Evolutionary conservation across 352 stramenopile genomes (phyloP).

Genomic region (Globisporangium heterothallicum): DNA sequence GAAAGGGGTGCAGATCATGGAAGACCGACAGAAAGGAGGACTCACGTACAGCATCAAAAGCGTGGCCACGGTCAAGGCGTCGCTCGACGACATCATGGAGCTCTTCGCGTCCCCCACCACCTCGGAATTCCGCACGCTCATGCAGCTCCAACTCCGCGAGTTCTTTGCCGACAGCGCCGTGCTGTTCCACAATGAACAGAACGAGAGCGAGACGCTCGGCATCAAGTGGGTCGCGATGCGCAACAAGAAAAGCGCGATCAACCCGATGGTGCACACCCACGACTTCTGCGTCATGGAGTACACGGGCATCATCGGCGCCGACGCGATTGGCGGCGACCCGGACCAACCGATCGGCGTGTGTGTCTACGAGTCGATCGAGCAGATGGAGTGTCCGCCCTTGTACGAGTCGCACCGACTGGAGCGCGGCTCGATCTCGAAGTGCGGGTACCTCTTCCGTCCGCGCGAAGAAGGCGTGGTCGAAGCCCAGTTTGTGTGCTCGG

Average conservation of each 20-base stretch:
- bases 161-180: slow-evolving; percentile 66
- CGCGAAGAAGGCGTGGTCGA: slow-evolving; percentile 59
- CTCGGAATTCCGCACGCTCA: slow-evolving; percentile 56
- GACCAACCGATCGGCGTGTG: slow-evolving; percentile 52
- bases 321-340: slow-evolving; percentile 41
- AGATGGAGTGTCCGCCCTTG: slow-evolving; percentile 65
- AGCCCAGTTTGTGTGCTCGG: slow-evolving; percentile 74
- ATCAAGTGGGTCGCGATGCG: slow-evolving; percentile 78
- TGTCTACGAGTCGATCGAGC: slow-evolving; percentile 79
- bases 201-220: slow-evolving; percentile 68
- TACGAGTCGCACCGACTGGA: slow-evolving; percentile 70
- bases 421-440: slow-evolving; percentile 71
- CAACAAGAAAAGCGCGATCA: slow-evolving; percentile 57
- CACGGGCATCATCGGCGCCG: slow-evolving; percentile 50
- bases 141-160: slow-evolving; percentile 72
- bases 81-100: slow-evolving; percentile 76
- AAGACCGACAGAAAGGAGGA: slow-evolving; percentile 78
- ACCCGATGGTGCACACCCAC: slow-evolving; percentile 31
- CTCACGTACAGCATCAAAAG: slow-evolving; percentile 76
- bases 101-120: slow-evolving; percentile 62
- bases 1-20: slow-evolving; percentile 57
- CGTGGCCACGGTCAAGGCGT: slow-evolving; percentile 43
- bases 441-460: slow-evolving; percentile 70
- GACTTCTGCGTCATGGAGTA: slow-evolving; percentile 83
- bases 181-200: slow-evolving; percentile 69